Base-by-base conservation (phyloP, 2,329 filamentous ascomycete species). In the Ciborinia camelliae region DNA sequence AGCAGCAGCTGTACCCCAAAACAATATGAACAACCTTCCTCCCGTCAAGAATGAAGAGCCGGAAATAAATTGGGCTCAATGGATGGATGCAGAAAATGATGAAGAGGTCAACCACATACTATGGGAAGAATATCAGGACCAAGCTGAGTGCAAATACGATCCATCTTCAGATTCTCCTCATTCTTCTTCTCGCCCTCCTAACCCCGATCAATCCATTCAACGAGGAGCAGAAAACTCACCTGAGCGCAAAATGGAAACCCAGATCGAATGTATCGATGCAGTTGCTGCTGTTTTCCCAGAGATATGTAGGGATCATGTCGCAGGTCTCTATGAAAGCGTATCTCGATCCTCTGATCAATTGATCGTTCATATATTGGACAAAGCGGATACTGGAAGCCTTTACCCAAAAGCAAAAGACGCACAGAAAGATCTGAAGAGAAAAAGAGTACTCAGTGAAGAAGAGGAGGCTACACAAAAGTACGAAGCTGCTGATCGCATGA, bases 241-340 rank as follows among this genome's bases (percentile, higher is more conserved):
- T 43, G 39, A 39, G 20, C n/a, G 39, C 5, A 41, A 54, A 3
- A 48, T 59, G 28, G 66, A 69, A 45, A 54, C 68, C 28, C 58
- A 58, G 47, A 54, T 39, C n/a, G 66, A 68, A 52, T 70, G 76
- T 58, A 71, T 81, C 23, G 67, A 69, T 10, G 71, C 73, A n/a
- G 70, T 83, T 23, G 45, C 79, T 5, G 71, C 73, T 14, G 69
- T 83, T 10, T 82, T 83, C 62, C 81, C 81, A 10, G 80, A 79
- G 57, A 80, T 83, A 48, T 77, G 77, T 62, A 76, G 73, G 28
- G 71, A 77, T 14, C 77, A 80, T 69, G 76, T 82, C 28, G 68
- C 68, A 14, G 68, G 72, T 20, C 69, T 81, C n/a, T 79, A 77
- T 65, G 67, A 74, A 28, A 68, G 66, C 37, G 54, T 70, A 15